Percentiles rank a stretch among this genome's conserved stretches.
phyloP scores from a whole-genome alignment of 2,329 filamentous ascomycete genomes.

The Gaeumannomyces tritici region DNA sequence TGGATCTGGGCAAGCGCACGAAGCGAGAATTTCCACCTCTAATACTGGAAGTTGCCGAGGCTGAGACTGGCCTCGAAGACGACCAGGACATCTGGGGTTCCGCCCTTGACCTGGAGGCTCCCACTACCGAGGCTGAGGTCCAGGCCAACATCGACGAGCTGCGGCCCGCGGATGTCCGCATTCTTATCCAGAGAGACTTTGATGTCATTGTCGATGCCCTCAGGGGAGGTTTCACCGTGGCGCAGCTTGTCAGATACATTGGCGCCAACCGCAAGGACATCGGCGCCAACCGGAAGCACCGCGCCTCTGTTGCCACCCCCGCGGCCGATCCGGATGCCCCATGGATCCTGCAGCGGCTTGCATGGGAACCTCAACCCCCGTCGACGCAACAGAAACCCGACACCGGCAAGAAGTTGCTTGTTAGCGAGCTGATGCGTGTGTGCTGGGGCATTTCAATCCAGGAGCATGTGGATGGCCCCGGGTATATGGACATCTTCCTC shows the following conservation, averaged over 20 bases:
- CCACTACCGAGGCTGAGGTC: slow-evolving; percentile 23
- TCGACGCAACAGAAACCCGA: slow-evolving; percentile 19
- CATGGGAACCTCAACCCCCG: slow-evolving; percentile 29
- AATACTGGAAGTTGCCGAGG: not conserved
- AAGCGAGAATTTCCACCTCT: not conserved
- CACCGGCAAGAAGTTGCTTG: slow-evolving; percentile 28
- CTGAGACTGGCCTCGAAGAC: not conserved
- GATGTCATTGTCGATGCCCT: slow-evolving; percentile 27
- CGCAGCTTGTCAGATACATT: slow-evolving; percentile 36
- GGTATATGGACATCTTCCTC: slow-evolving; percentile 29
- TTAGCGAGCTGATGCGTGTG: slow-evolving; percentile 32
- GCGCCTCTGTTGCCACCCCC: not conserved
- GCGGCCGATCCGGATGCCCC: slow-evolving; percentile 6
- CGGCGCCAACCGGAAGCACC: too few relatives aligned
- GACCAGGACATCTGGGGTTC: not conserved
- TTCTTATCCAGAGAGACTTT: slow-evolving; percentile 30
- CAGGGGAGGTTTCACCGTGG: slow-evolving; percentile 32
- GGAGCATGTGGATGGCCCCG: slow-evolving; percentile 32
- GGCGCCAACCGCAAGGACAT: not conserved
- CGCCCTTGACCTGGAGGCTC: slow-evolving; percentile 12
- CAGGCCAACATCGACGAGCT: slow-evolving; percentile 38
- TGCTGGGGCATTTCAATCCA: slow-evolving; percentile 41
- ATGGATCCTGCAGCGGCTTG: slow-evolving; percentile 31
- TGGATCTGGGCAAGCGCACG: slow-evolving; percentile 18
- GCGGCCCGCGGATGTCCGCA: slow-evolving; percentile 27